Percentiles rank a stretch among this genome's conserved stretches.
Conservation (phyloP, 2,329 filamentous ascomycete genomes). For the Neonectria ditissima region DNA sequence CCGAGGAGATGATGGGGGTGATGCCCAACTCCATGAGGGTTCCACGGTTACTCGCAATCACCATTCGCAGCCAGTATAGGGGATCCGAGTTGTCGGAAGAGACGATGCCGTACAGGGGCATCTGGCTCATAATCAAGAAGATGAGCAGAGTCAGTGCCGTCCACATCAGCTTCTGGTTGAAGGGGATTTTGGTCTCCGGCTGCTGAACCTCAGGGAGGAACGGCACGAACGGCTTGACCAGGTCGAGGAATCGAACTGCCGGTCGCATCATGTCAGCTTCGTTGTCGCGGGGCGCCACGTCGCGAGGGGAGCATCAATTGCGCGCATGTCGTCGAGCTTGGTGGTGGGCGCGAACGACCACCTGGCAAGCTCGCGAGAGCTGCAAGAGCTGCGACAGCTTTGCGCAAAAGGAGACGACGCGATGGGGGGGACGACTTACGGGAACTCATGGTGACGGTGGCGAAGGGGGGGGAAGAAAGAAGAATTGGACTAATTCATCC, state of each 20-base stretch:
- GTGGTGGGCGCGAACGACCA: conserved; percentile 24
- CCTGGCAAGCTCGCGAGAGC: conserved; percentile 32
- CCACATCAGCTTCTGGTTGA: conserved; percentile 99
- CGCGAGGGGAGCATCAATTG: conserved; percentile 41
- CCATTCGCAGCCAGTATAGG: conserved; percentile 99
- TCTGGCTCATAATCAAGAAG: conserved; percentile 99
- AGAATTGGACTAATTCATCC: conserved; percentile 56
- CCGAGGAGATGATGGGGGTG: conserved; percentile 98
- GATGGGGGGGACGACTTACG: conserved; percentile 56
- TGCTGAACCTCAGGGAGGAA: conserved; percentile 99
- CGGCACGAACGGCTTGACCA: conserved; percentile 99
- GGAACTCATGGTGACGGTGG: conserved; percentile 65
- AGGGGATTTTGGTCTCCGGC: conserved; percentile 97
- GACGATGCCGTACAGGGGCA: conserved; percentile 99
- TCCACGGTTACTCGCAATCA: conserved; percentile 98
- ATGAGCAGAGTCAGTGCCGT: conserved; percentile 94
- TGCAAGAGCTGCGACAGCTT: conserved; percentile 38
- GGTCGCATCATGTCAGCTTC: conserved; percentile 44
- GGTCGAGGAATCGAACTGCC: conserved; percentile 97
- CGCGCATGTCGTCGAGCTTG: conserved; percentile 30
- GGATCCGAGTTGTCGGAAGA: conserved; percentile 98
- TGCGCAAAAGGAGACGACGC: conserved; percentile 29
- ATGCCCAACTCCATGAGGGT: conserved; percentile 97
- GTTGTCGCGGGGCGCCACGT: conserved; percentile 24
- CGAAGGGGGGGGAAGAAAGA: conserved; percentile 49